These are phyloP conservation scores for Senecio squalidus DNA, from an alignment of 140 eudicot species.

Conservation along the genomic window DNA sequence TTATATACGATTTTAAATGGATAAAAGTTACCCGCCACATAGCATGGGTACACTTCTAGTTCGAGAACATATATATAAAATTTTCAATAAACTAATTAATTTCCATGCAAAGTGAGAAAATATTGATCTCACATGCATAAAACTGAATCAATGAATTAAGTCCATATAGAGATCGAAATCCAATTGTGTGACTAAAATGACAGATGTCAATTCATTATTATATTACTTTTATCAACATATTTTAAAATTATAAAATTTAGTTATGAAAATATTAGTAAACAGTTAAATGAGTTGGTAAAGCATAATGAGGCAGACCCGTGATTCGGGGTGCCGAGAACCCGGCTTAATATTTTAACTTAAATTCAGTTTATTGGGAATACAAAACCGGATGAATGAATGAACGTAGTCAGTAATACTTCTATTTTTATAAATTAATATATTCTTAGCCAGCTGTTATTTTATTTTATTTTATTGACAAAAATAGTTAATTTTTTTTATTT, in stretches of 20 bases:
- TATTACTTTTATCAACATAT: no score
- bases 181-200: neutral
- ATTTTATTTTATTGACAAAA: no score
- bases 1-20: no score
- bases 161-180: neutral
- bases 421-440: neutral
- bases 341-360: constrained; percentile 9
- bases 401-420: constrained; percentile 20
- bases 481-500: no score
- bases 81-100: no score
- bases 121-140: no score
- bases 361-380: constrained; percentile 12
- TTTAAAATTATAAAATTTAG: no score
- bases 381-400: constrained; percentile 21
- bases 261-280: neutral
- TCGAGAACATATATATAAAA: no score
- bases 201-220: neutral
- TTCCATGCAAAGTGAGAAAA: no score
- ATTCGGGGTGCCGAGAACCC: constrained; percentile 32
- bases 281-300: constrained; percentile 24
- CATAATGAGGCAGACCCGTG: constrained; percentile 38
- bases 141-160: neutral
- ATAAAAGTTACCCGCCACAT: no score
- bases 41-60: no score
- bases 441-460: constrained; percentile 20